Evolutionary conservation across 805 yeast species (phyloP).

Genomic region (Suhomyces pyralidae): DNA sequence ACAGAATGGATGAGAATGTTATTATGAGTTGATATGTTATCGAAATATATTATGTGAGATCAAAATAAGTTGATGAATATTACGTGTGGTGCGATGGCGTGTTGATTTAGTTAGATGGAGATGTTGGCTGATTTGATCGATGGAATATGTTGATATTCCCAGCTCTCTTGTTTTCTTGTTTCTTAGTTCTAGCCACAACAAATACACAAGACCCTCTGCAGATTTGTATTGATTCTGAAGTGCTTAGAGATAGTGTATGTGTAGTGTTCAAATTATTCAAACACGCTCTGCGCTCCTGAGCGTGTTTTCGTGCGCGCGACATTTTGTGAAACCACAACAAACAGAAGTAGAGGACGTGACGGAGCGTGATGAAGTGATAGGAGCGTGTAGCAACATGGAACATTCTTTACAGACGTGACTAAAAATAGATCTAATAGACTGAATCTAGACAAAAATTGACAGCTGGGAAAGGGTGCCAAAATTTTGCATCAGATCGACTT

Average conservation of each 20-base stretch:
- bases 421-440: not conserved
- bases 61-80: too few relatives aligned
- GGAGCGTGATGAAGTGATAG: not conserved
- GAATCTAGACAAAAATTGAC: not conserved
- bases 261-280: not conserved
- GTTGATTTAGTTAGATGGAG: too few relatives aligned
- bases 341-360: not conserved
- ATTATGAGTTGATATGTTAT: too few relatives aligned
- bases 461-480: not conserved
- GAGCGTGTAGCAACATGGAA: not conserved
- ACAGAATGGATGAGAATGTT: not conserved
- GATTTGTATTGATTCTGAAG: not conserved
- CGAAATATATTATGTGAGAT: not conserved
- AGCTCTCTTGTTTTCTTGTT: too few relatives aligned
- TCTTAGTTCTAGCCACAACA: not conserved
- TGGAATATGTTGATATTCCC: too few relatives aligned
- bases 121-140: too few relatives aligned
- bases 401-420: not conserved
- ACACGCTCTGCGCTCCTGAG: not conserved
- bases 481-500: not conserved
- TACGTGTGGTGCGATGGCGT: too few relatives aligned
- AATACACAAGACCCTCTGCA: not conserved
- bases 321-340: not conserved
- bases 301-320: slow-evolving; percentile 3
- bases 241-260: not conserved